A percentile compares a stretch with the other conserved stretches of the same genome.
Conservation (phyloP, 805 yeast genomes). For the Starmerella apis region DNA sequence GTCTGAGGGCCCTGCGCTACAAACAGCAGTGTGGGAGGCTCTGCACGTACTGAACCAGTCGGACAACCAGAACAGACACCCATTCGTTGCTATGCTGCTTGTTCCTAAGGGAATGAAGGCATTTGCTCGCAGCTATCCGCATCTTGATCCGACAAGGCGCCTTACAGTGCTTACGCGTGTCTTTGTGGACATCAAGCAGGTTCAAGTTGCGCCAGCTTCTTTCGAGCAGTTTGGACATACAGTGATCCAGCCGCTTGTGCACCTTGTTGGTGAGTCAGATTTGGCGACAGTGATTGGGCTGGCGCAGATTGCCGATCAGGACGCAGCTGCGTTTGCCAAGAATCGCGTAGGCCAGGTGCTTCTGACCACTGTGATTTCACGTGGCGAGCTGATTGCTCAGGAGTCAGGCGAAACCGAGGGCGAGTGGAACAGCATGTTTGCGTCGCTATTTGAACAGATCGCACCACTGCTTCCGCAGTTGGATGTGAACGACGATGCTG, state of each 20-base stretch:
- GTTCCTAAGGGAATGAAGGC: conserved; percentile 82
- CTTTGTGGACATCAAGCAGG: conserved; percentile 67
- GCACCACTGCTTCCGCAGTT: conserved; percentile 67
- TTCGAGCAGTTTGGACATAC: conserved; percentile 55
- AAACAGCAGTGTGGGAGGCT: conserved; percentile 57
- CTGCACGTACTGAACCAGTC: conserved; percentile 42
- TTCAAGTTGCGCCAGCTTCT: conserved; percentile 47
- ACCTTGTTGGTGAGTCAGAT: conserved; percentile 69
- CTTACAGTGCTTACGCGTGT: conserved; percentile 65
- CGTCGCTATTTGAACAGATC: conserved; percentile 63
- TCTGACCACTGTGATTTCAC: conserved; percentile 78
- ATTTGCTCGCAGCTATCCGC: conserved; percentile 78
- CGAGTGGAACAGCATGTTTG: conserved; percentile 74
- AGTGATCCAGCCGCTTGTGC: conserved; percentile 72
- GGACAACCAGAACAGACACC: conserved; percentile 38
- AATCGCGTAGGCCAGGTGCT: conserved; percentile 77
- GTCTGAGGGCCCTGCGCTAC: conserved; percentile 26
- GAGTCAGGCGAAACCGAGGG: conserved; percentile 42
- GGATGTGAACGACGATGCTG: conserved; percentile 59
- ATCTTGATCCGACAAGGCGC: conserved; percentile 64
- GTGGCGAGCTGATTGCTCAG: conserved; percentile 85
- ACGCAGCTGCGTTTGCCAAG: conserved; percentile 43
- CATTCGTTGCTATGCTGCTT: conserved; percentile 71
- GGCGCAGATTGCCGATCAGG: conserved; percentile 59
- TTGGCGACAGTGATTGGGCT: conserved; percentile 70